Evolutionary conservation across 1,284 basidiomycete species (phyloP).

Genomic region (Neotropicomus parvogracilis): DNA sequence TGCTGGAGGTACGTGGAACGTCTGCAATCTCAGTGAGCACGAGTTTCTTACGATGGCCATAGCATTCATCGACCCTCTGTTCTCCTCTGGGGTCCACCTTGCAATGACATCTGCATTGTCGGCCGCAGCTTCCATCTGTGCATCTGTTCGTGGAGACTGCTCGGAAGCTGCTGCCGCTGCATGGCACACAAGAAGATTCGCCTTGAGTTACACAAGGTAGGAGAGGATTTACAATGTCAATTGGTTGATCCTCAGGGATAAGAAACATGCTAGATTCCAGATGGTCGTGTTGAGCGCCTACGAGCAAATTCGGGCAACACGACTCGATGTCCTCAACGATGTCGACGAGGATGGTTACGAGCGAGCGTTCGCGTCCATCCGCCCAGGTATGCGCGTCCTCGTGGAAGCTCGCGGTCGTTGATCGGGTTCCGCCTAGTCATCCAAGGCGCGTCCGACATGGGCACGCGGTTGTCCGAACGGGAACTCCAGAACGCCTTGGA

Average conservation of each 20-base stretch:
- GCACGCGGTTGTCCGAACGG: conserved; percentile 59
- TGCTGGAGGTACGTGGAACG: conserved; percentile 53
- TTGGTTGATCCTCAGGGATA: background rate
- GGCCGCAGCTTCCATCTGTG: conserved; percentile 52
- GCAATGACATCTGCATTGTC: conserved; percentile 56
- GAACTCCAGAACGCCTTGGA: conserved; percentile 65
- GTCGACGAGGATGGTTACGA: conserved; percentile 57
- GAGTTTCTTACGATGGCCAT: conserved; percentile 1
- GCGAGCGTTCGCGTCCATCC: conserved; percentile 51
- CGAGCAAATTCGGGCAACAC: conserved; percentile 55
- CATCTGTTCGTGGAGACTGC: conserved; percentile 50
- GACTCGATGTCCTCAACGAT: conserved; percentile 46
- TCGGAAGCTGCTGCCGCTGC: conserved; percentile 43
- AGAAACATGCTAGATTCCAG: conserved; percentile 44
- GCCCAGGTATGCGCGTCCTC: conserved; percentile 42
- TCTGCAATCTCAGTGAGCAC: background rate
- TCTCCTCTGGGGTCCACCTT: conserved; percentile 61
- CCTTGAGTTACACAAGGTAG: conserved; percentile 55
- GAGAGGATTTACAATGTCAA: background rate
- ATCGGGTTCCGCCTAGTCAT: conserved; percentile 48
- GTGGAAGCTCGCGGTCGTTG: background rate
- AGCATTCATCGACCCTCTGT: conserved; percentile 66
- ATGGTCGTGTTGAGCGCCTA: conserved; percentile 63
- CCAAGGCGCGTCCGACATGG: conserved; percentile 72
- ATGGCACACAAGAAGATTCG: conserved; percentile 51